Conservation (phyloP, 768 basidiomycete species). For the Albatrellus ellisii region DNA sequence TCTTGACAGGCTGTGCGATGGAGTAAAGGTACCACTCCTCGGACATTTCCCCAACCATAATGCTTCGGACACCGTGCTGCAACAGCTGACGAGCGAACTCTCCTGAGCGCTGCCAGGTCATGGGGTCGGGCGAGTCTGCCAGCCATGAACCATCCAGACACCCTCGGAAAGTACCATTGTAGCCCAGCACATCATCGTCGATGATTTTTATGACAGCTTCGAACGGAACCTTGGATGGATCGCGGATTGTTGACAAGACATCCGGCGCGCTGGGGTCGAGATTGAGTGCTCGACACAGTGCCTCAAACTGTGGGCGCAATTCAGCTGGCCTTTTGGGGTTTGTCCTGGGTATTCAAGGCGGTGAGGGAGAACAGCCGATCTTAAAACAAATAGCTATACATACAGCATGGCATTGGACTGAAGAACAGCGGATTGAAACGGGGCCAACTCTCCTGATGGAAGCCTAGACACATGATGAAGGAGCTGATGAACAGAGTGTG, state of each 20-base stretch:
- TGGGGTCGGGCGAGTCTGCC: slow-evolving; percentile 35
- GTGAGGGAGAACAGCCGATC: not conserved
- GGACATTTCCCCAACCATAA: slow-evolving; percentile 54
- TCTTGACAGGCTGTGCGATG: slow-evolving; percentile 46
- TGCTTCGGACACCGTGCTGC: slow-evolving; percentile 43
- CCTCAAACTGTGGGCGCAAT: slow-evolving; percentile 47
- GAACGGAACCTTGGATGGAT: slow-evolving; percentile 35
- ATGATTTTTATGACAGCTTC: slow-evolving; percentile 41
- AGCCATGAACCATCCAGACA: slow-evolving; percentile 51
- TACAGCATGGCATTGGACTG: slow-evolving; percentile 70
- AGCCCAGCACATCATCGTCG: slow-evolving; percentile 40
- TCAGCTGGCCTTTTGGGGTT: slow-evolving; percentile 45
- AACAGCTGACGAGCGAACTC: slow-evolving; percentile 38
- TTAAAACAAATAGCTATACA: not conserved
- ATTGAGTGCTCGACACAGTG: slow-evolving; percentile 41
- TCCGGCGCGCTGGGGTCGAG: slow-evolving; percentile 41
- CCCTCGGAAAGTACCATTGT: slow-evolving; percentile 55
- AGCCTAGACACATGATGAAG: slow-evolving; percentile 57
- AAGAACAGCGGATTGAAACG: slow-evolving; percentile 51
- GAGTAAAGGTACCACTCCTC: slow-evolving; percentile 76
- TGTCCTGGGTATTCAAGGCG: slow-evolving; percentile 31
- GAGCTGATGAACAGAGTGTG: slow-evolving; percentile 64
- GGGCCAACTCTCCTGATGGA: slow-evolving; percentile 39
- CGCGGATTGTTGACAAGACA: slow-evolving; percentile 36
- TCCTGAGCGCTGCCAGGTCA: slow-evolving; percentile 58